Percentiles rank a stretch among this genome's conserved stretches.
These are phyloP conservation scores for Curvularia lunata DNA, from an alignment of 2,329 filamentous ascomycete genomes.

Conservation along the genomic window DNA sequence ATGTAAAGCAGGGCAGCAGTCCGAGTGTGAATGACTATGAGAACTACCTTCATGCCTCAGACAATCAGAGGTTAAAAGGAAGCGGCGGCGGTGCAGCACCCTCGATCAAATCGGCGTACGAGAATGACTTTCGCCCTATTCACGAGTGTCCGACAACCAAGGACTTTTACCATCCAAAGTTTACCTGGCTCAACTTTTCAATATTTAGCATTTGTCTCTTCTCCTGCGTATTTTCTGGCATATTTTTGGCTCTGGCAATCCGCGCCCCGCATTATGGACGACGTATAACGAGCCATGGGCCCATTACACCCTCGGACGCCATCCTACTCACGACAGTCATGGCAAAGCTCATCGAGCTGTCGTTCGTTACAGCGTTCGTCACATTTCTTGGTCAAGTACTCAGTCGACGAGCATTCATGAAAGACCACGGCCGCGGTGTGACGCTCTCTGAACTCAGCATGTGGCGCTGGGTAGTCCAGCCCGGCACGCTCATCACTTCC, in stretches of 20 bases:
- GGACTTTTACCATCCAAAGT: conserved; percentile 49
- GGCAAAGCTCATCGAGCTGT: conserved; percentile 78
- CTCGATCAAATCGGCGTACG: conserved; percentile 46
- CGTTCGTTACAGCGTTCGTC: conserved; percentile 79
- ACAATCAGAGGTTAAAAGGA: conserved; percentile 28
- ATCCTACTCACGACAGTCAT: conserved; percentile 71
- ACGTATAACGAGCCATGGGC: conserved; percentile 60
- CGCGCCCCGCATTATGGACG: conserved; percentile 67
- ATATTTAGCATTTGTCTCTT: conserved; percentile 61
- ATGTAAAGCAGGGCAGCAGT: conserved; percentile 27
- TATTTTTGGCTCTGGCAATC: conserved; percentile 70
- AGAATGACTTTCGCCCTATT: conserved; percentile 45
- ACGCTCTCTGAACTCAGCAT: conserved; percentile 79
- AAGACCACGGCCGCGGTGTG: conserved; percentile 64
- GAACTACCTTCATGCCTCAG: conserved; percentile 35
- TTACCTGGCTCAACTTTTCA: conserved; percentile 57
- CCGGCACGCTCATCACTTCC: conserved; percentile 74
- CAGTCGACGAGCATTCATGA: conserved; percentile 70
- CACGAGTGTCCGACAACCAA: conserved; percentile 47
- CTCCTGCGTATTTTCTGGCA: conserved; percentile 67
- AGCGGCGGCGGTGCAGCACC: conserved; percentile 22
- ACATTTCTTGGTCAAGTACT: conserved; percentile 76
- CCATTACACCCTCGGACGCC: conserved; percentile 67
- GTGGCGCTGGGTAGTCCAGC: conserved; percentile 70
- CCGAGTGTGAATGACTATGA: conserved; percentile 38